Conservation (phyloP, 495 filamentous ascomycete genomes). For the Daldinia grandis region DNA sequence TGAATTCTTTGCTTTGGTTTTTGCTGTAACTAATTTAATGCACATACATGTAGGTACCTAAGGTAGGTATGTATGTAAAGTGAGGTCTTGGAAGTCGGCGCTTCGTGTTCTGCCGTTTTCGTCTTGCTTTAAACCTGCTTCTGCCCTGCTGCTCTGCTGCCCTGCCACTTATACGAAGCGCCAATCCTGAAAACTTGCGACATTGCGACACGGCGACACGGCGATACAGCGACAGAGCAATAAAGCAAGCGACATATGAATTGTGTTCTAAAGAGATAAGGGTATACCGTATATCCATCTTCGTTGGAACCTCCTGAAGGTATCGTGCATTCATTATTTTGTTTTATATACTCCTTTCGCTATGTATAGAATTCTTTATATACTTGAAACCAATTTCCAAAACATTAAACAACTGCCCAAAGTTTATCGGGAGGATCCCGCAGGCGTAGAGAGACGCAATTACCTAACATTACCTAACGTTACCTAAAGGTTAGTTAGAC, state of each 20-base stretch:
- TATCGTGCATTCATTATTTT: neutral
- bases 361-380: neutral
- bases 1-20: neutral
- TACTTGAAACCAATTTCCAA: neutral
- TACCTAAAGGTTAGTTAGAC: conserved; percentile 12
- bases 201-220: neutral
- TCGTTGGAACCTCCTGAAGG: neutral
- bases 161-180: neutral
- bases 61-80: no score
- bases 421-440: conserved; percentile 8
- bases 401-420: conserved; percentile 11
- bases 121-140: conserved; percentile 7
- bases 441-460: neutral
- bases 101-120: conserved; percentile 25
- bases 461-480: neutral
- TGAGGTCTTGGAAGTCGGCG: neutral
- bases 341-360: neutral
- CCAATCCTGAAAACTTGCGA: neutral
- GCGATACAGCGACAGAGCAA: neutral
- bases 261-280: neutral
- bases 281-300: neutral
- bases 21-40: neutral
- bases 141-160: neutral
- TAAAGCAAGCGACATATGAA: neutral
- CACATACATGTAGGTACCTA: neutral